These are phyloP conservation scores for Stereocaulon alpinum DNA, from an alignment of 495 filamentous ascomycete species.

Conservation along the genomic window DNA sequence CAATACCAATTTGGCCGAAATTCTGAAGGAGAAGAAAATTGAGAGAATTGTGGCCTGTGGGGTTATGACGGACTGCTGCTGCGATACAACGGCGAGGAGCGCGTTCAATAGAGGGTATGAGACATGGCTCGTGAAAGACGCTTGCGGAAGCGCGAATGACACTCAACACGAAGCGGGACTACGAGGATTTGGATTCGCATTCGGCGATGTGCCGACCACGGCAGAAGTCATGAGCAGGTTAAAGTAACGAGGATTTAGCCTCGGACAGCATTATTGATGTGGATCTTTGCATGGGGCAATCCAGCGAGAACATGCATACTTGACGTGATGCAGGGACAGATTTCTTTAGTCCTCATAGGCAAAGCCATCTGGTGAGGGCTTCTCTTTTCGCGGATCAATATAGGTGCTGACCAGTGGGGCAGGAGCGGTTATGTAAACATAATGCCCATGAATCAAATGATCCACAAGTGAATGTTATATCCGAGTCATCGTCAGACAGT, in stretches of 20 bases:
- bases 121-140: slow-evolving; percentile 34
- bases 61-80: slow-evolving; percentile 38
- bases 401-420: no score
- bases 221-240: slow-evolving; percentile 25
- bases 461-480: no score
- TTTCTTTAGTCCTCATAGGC: no score
- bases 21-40: slow-evolving; percentile 17
- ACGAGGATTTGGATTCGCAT: slow-evolving; percentile 28
- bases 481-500: no score
- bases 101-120: slow-evolving; percentile 37
- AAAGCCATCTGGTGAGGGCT: no score
- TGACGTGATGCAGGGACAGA: no score
- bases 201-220: slow-evolving; percentile 28
- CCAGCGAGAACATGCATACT: no score
- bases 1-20: slow-evolving; percentile 23
- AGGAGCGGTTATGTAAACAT: no score
- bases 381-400: no score
- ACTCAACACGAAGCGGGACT: slow-evolving; percentile 29
- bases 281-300: no score
- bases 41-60: slow-evolving; percentile 32
- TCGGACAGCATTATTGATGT: no score
- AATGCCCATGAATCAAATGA: no score
- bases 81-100: slow-evolving; percentile 31
- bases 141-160: slow-evolving; percentile 28
- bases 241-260: not conserved